Percentiles rank a stretch among this genome's conserved stretches.
phyloP scores from a whole-genome alignment of 768 basidiomycete genomes.

The Boletus barrowsii region DNA sequence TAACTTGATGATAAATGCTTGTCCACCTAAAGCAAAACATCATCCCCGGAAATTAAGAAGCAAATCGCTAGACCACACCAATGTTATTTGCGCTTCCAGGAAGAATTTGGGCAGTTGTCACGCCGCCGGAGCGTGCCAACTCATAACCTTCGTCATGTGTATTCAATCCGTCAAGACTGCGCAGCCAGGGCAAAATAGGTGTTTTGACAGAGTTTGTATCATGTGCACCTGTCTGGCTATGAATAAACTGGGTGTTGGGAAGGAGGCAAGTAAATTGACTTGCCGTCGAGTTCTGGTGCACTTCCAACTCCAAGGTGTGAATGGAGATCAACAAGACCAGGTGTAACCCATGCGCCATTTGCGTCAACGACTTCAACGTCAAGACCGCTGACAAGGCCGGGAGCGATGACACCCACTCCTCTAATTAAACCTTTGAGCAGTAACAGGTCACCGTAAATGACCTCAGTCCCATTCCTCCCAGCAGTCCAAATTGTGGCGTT shows the following conservation, averaged over 20 bases:
- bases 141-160: slow-evolving; percentile 42
- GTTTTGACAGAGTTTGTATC: slow-evolving; percentile 58
- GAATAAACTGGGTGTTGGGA: background rate
- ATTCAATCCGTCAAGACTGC: slow-evolving; percentile 45
- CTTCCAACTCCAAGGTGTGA: slow-evolving; percentile 45
- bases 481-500: slow-evolving; percentile 89
- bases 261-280: background rate
- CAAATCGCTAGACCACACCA: slow-evolving; percentile 2
- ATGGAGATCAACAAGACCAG: slow-evolving; percentile 58
- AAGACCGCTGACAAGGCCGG: slow-evolving; percentile 15
- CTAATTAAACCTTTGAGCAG: slow-evolving; percentile 69
- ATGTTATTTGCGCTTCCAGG: slow-evolving; percentile 42
- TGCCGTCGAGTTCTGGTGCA: slow-evolving; percentile 33
- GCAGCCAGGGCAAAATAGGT: slow-evolving; percentile 64
- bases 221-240: slow-evolving; percentile 34
- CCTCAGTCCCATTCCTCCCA: slow-evolving; percentile 58
- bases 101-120: slow-evolving; percentile 46
- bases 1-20: slow-evolving; percentile 51
- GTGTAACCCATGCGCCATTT: slow-evolving; percentile 73
- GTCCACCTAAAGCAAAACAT: slow-evolving; percentile 36
- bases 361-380: slow-evolving; percentile 53
- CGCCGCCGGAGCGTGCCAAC: slow-evolving; percentile 42
- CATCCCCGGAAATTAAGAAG: background rate
- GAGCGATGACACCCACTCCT: slow-evolving; percentile 47
- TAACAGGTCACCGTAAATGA: slow-evolving; percentile 63